Base-by-base conservation (phyloP, 805 yeast species). In the Candida gorgasii region DNA sequence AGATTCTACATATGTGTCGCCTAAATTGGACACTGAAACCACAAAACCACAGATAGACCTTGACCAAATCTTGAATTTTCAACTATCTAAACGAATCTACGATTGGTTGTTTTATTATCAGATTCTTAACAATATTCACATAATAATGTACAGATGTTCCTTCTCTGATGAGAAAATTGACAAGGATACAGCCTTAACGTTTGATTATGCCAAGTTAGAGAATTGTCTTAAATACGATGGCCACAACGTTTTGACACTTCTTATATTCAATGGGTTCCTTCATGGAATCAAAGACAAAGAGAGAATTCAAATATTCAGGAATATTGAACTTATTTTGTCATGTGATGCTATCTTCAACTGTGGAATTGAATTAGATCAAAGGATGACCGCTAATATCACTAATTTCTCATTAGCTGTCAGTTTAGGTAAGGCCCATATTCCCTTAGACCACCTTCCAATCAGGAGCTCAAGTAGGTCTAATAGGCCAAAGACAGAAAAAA, bases 181-280 rank as follows among this genome's bases (percentile, higher is more conserved):
- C 23, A 31, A 46, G 5, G 39, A 51, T n/a, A 36, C 47, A 22
- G 38, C 45, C 11, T 40, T 59, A 16, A 49, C 51, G 27, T 37
- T 54, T 12, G 66, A 63, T 24, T 59, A 53, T 41, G 46, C 52
- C 9, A 50, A 57, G 28, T 22, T 61, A 3, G 62, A 59, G 46
- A 49, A 49, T 29, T 36, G 47, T 4, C 43, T 40, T 36, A 41
- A 44, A 17, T 43, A 47, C 14, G 49, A 48, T 26, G 54, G 53
- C 8, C 46, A 44, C 27, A 52, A 51, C 31, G 37, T 43, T 2
- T 40, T 58, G 15, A 46, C 47, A 3, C 14, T 58, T 9, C 46
- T 53, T 9, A 14, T 55, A 4, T 44, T 52, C 36, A 55, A 59
- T 42, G 66, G 66, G 18, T 46, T 42, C 27, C 27, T 62, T 11